Base-by-base conservation (phyloP, 805 yeast species). In the Kuraishia molischiana region DNA sequence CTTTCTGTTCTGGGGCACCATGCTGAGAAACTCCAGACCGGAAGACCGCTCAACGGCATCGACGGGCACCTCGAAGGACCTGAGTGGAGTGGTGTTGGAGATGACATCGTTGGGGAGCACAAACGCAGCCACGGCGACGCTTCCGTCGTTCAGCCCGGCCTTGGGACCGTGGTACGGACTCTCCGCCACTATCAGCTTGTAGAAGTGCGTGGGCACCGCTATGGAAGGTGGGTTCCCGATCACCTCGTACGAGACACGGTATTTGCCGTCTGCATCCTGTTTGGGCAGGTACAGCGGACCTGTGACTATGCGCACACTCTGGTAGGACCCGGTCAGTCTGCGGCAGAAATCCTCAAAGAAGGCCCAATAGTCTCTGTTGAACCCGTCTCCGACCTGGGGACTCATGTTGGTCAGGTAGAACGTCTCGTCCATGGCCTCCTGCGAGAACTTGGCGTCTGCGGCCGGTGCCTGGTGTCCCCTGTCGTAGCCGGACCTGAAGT, bases 381-480 rank as follows among this genome's bases (percentile, higher is more conserved):
- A 92, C 0, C 98, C 98, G 4, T 82, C 95, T 3, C 98, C 98
- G 3, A 92, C 95, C 58, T 92, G 98, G 1, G 98, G 98, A 5
- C 94, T 75, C 70, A 92, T 90, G 59, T 92, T 92, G 4, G 95
- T 80, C 49, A 92, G 64, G 45, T 66, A 75, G 52, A 92, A 92
- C 0, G 98, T 92, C 56, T 90, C 95, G 59, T 92, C 81, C 97
- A 92, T 90, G 15, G 97, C 97, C 15, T 56, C 48, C 59, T 92
- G 98, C 24, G 77, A 76, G 61, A 77, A 92, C 54, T 85, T 87
- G 19, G 97, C 97, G 57, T 92, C 84, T 0, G 97, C 97, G 4
- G 98, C 98, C 3, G 98, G 97, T 0, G 95, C 97, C 50, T 85
- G 86, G 59, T 92, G 98, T 4, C 98, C 98, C 46, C 97, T 66